phyloP scores from a whole-genome alignment of 345 rosid genomes.

The Lepidium aucheri region DNA sequence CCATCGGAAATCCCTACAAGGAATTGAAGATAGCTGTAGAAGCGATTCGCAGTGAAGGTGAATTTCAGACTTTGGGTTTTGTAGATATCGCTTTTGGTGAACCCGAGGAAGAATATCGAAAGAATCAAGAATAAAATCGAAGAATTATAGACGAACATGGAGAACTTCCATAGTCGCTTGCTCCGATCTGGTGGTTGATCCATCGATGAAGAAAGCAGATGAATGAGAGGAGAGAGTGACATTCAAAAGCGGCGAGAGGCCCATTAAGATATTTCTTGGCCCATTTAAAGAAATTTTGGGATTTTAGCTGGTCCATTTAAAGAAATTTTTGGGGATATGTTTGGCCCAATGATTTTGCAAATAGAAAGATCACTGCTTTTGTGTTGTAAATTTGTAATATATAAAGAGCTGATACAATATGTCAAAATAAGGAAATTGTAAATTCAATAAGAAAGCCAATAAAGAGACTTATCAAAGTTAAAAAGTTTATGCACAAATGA shows the following conservation, averaged over 20 bases:
- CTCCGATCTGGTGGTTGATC: conserved; percentile 15
- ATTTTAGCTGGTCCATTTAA: background rate
- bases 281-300: background rate
- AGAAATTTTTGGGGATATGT: background rate
- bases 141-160: conserved; percentile 29
- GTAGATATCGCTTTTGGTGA: conserved; percentile 31
- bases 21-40: conserved; percentile 16
- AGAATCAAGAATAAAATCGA: conserved; percentile 37
- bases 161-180: conserved; percentile 23
- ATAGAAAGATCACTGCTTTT: background rate
- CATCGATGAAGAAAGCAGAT: conserved; percentile 12
- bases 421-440: background rate
- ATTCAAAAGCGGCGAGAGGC: background rate
- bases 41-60: conserved; percentile 26
- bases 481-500: conserved; percentile 12
- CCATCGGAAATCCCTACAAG: conserved; percentile 12
- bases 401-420: background rate
- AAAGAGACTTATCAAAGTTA: background rate
- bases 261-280: background rate
- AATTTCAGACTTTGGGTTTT: conserved; percentile 33
- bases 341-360: background rate
- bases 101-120: conserved; percentile 34
- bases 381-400: background rate
- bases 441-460: background rate
- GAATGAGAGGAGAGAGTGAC: background rate